Evolutionary conservation across 2,329 filamentous ascomycete species (phyloP), one percentile per base, ranked within the genome.

Genomic region (Neonectria sp.): DNA sequence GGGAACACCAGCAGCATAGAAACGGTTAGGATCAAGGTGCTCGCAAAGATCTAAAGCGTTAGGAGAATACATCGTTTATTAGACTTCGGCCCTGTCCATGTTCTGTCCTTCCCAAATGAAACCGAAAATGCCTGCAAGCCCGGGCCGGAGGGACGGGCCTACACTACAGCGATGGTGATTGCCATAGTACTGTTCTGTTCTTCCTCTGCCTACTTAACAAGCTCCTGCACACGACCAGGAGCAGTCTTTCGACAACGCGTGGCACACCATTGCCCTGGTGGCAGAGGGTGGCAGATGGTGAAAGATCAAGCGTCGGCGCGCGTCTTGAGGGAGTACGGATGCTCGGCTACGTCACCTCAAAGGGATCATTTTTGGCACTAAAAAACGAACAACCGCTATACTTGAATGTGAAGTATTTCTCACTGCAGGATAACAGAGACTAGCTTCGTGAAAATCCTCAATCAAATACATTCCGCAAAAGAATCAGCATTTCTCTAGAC

Each of bases 21-120:
- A 73, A 66, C 49, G 65, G 65, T 68, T 67, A 68, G 62, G 61
- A 68, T 70, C 63, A 67, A 65, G 64, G 65, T 67, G 68, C 55
- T 65, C 58, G 68, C 63, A 71, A 71, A 67, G 15, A 73, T 68
- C 60, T 68, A 61, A 56, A 64, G 69, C 69, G 69, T 72, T 73
- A 63, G 65, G 52, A 65, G 56, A 70, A 73, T 63, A 72, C 55
- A 68, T 67, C 35, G 46, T 70, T 69, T 71, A 71, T 71, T 69
- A 71, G 62, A 71, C 70, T 68, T 70, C 29, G 60, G 64, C 70
- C 68, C 68, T 67, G 64, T 69, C 60, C 68, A 71, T 68, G 63
- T 70, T 71, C 71, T 70, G 66, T 68, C 68, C 63, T 68, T 72
- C 27, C 53, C 59, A 62, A 67, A 71, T 70, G 68, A 65, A 71